These are phyloP conservation scores for Fistulina hepatica DNA, from an alignment of 1,284 basidiomycete species.

Conservation along the genomic window DNA sequence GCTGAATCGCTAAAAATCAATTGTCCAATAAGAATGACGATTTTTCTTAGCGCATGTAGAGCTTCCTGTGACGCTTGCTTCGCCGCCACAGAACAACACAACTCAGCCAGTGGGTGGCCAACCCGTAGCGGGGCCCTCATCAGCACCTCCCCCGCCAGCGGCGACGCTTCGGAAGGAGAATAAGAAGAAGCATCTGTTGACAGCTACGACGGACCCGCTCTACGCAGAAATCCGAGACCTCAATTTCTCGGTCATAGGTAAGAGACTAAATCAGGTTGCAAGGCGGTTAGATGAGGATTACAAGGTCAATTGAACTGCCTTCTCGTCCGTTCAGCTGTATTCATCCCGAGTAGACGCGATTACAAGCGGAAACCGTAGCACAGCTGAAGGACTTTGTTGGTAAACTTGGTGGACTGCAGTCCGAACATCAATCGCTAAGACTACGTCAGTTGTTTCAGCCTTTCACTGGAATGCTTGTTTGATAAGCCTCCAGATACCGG, in stretches of 20 bases:
- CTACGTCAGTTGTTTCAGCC: conserved; percentile 47
- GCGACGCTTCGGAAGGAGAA: conserved; percentile 57
- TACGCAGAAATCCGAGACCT: conserved; percentile 79
- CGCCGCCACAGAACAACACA: too few relatives aligned
- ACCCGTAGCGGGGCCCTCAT: conserved; percentile 28
- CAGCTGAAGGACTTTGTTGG: conserved; percentile 95
- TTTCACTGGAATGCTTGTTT: conserved; percentile 4
- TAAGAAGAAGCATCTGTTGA: conserved; percentile 82
- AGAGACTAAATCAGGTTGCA: conserved; percentile 73
- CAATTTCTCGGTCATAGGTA: conserved; percentile 92
- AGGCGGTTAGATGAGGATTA: conserved; percentile 86
- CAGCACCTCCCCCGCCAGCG: conserved; percentile 32
- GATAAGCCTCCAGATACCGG: conserved; percentile 63
- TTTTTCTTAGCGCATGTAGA: conserved; percentile 71
- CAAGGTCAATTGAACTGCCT: conserved; percentile 39
- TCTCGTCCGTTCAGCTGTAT: conserved; percentile 16
- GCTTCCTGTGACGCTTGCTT: conserved; percentile 71
- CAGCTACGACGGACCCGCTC: conserved; percentile 70
- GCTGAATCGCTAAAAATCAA: too few relatives aligned
- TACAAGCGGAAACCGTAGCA: conserved; percentile 82
- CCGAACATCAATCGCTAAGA: conserved; percentile 80
- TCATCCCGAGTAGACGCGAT: conserved; percentile 53
- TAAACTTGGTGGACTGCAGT: conserved; percentile 83
- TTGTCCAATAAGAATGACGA: too few relatives aligned
- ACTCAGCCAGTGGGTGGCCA: conserved; percentile 31